Conservation (phyloP, 176 grass and related monocot species). For the Elymus sibiricus region DNA sequence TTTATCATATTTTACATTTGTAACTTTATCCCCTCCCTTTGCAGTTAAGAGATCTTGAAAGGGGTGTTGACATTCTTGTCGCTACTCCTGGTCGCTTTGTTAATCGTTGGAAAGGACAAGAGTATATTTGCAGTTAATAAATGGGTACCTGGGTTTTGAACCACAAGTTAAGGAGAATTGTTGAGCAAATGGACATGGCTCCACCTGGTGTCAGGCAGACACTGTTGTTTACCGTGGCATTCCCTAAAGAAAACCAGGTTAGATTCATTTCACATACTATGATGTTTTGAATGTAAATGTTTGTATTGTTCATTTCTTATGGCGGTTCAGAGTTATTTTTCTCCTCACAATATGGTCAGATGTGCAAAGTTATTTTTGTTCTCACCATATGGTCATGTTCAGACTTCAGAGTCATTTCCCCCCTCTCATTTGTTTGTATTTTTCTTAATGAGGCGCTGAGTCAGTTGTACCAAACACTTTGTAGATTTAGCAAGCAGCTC, state of each 20-base stretch:
- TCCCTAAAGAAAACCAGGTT: constrained; percentile 94
- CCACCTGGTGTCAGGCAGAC: constrained; percentile 55
- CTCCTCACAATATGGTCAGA: no score
- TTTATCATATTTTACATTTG: background rate
- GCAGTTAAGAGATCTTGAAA: constrained; percentile 90
- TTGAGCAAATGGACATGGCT: constrained; percentile 97
- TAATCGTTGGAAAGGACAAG: constrained; percentile 81
- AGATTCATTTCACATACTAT: background rate
- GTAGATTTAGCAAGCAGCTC: no score
- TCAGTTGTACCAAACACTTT: no score
- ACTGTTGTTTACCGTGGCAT: no score
- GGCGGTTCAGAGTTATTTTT: no score
- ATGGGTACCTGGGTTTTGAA: constrained; percentile 90
- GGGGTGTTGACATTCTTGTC: constrained; percentile 95
- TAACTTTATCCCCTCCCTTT: background rate
- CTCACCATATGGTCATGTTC: no score
- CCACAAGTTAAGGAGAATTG: constrained; percentile 91
- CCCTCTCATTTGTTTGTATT: no score
- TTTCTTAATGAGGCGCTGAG: no score
- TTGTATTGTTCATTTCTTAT: no score
- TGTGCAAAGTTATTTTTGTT: no score
- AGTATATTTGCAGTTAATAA: constrained; percentile 70
- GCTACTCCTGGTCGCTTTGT: constrained; percentile 94
- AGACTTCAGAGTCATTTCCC: no score
- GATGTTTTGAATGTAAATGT: no score